Evolutionary conservation across 169 alveolate genomes (phyloP).

Genomic region (Eimeria necatrix): DNA sequence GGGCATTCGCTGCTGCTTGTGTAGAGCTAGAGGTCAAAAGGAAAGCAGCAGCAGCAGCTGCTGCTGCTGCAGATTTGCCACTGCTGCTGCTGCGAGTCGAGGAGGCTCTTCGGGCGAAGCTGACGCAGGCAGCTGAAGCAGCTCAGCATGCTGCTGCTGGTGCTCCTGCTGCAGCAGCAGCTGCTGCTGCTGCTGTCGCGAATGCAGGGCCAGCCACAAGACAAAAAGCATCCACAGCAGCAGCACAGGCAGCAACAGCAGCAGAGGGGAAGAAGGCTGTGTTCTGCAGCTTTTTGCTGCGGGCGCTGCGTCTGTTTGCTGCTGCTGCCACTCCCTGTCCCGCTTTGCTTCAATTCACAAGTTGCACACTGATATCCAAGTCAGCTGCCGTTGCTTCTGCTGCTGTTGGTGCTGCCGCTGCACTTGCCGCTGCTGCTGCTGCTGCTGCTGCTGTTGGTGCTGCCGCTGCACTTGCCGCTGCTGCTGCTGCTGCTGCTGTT

Average conservation of each 20-base stretch:
- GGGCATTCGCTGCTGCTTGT: constrained; percentile 26
- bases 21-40: background rate
- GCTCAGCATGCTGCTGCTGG: constrained; percentile 26
- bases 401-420: background rate
- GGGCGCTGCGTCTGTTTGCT: constrained; percentile 64
- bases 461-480: too few relatives aligned
- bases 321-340: constrained; percentile 61
- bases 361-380: constrained; percentile 24
- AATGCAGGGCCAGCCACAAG: constrained; percentile 1
- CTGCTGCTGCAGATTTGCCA: constrained; percentile 7
- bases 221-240: background rate
- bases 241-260: background rate
- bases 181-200: background rate
- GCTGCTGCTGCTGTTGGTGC: background rate
- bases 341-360: constrained; percentile 2
- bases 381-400: background rate
- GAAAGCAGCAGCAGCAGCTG: constrained; percentile 48
- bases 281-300: constrained; percentile 51
- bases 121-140: constrained; percentile 31
- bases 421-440: constrained; percentile 7
- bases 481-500: background rate
- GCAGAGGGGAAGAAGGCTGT: background rate
- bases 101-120: constrained; percentile 43
- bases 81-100: constrained; percentile 34
- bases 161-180: background rate